phyloP scores from a whole-genome alignment of 176 grass and related monocot species.

The Hsuehochloa calcarea region DNA sequence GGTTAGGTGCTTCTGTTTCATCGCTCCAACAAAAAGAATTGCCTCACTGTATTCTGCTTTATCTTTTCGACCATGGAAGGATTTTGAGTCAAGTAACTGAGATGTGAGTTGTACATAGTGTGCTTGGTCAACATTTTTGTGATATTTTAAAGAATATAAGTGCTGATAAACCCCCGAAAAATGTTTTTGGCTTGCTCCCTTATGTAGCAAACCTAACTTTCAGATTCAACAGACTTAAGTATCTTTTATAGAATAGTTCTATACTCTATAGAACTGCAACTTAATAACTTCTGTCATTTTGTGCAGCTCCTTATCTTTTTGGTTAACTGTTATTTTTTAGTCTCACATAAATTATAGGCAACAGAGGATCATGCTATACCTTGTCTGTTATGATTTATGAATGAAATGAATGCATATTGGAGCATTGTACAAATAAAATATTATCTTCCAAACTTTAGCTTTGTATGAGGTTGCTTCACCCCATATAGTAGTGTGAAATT shows the following conservation, averaged over 20 bases:
- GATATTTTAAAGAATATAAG: not conserved
- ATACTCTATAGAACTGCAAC: not conserved
- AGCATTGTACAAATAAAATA: not conserved
- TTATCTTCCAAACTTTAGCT: not conserved
- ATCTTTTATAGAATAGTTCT: not conserved
- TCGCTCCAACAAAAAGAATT: not conserved
- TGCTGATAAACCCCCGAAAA: not conserved
- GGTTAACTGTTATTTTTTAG: not conserved
- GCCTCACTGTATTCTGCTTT: not conserved
- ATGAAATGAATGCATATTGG: not conserved
- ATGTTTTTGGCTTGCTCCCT: not conserved
- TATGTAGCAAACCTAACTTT: not conserved
- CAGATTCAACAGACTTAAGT: not conserved
- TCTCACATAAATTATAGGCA: not conserved
- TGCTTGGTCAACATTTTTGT: not conserved
- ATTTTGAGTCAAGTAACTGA: not conserved
- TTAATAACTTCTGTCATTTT: not conserved
- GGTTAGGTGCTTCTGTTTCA: constrained; percentile 41
- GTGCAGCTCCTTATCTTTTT: not conserved
- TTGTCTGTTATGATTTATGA: not conserved
- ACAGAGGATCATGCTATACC: not conserved
- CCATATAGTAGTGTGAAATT: not conserved
- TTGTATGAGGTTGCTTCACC: not conserved
- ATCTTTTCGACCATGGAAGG: not conserved
- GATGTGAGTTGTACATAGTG: not conserved